phyloP scores from a whole-genome alignment of 345 rosid genomes.

The Murraya koenigii region DNA sequence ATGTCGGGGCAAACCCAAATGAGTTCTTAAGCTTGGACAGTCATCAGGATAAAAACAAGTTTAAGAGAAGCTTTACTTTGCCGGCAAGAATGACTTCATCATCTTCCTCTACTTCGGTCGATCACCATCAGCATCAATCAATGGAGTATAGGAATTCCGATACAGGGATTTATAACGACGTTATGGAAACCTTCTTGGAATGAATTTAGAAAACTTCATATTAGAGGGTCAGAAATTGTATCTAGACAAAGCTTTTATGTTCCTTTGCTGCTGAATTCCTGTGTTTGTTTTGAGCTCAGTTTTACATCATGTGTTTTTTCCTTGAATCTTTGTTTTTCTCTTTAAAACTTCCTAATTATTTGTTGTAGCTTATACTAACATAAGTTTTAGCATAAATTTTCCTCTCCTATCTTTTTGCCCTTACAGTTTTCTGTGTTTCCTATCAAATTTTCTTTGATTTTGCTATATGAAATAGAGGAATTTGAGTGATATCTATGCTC shows the following conservation, averaged over 20 bases:
- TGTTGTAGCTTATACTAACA: conserved; percentile 26
- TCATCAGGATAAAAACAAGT: conserved; percentile 67
- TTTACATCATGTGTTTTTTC: conserved; percentile 7
- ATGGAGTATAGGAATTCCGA: conserved; percentile 56
- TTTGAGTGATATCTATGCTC: background rate
- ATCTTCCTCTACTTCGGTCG: conserved; percentile 60
- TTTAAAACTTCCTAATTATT: conserved; percentile 21
- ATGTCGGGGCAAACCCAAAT: conserved; percentile 45
- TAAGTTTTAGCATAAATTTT: conserved; percentile 11
- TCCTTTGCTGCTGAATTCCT: conserved; percentile 16
- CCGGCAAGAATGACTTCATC: conserved; percentile 77
- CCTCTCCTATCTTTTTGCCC: no score
- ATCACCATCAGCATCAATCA: conserved; percentile 48
- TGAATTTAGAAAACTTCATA: conserved; percentile 26
- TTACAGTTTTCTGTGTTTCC: background rate
- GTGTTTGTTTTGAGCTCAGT: conserved; percentile 16
- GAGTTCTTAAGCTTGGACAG: conserved; percentile 75
- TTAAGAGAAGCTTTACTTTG: conserved; percentile 64
- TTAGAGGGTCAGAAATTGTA: conserved; percentile 20
- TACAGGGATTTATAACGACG: conserved; percentile 63
- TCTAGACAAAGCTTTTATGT: conserved; percentile 17
- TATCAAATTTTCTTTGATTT: background rate
- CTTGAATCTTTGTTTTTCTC: background rate
- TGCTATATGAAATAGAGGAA: background rate
- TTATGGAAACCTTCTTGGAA: conserved; percentile 81